Percentiles rank a stretch among this genome's conserved stretches.
phyloP scores from a whole-genome alignment of 257 asterid species.

The Solanum pinnatisectum region DNA sequence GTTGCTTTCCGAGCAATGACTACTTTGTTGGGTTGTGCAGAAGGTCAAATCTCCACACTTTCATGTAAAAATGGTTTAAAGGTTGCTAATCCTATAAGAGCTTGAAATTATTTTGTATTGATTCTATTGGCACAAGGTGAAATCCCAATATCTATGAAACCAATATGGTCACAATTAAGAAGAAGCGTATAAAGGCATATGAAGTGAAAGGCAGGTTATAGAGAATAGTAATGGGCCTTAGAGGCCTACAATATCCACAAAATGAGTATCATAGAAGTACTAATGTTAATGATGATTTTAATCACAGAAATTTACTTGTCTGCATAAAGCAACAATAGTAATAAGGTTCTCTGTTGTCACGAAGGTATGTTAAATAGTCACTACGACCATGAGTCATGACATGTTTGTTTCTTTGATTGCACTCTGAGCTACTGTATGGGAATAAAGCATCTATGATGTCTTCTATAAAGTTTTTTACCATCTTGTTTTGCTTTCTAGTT shows the following conservation, averaged over 20 bases:
- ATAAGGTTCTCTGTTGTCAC: background rate
- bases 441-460: constrained; percentile 27
- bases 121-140: background rate
- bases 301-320: background rate
- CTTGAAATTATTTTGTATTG: background rate
- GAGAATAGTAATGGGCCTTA: background rate
- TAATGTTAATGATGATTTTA: background rate
- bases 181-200: background rate
- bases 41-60: background rate
- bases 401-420: background rate
- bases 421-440: constrained; percentile 32
- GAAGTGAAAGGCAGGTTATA: background rate
- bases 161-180: background rate
- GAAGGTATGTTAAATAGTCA: background rate
- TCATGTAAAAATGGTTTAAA: background rate
- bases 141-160: background rate
- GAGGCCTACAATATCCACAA: background rate
- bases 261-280: background rate
- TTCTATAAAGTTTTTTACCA: constrained; percentile 54
- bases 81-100: background rate
- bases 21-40: background rate
- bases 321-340: background rate
- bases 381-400: background rate
- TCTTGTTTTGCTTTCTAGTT: constrained; percentile 63
- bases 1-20: background rate